Conservation (phyloP, 2,329 filamentous ascomycete genomes). For the Incumbomyces delicatus region DNA sequence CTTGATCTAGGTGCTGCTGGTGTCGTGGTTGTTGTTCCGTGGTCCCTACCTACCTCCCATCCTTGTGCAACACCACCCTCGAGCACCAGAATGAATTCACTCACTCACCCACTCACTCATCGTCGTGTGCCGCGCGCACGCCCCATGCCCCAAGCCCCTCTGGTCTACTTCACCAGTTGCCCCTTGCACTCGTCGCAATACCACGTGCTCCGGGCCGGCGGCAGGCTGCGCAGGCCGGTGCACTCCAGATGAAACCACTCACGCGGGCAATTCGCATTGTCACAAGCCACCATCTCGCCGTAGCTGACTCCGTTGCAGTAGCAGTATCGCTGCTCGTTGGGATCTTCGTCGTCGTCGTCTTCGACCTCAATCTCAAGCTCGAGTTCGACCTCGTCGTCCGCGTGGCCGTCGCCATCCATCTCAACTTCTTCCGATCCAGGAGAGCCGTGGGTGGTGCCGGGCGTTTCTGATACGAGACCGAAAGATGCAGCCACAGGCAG, state of each 20-base stretch:
- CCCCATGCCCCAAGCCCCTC: no score
- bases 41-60: no score
- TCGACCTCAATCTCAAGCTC: slow-evolving; percentile 7
- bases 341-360: slow-evolving; percentile 52
- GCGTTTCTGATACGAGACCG: slow-evolving; percentile 9
- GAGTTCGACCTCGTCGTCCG: slow-evolving; percentile 33
- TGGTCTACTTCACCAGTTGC: slow-evolving; percentile 30
- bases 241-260: slow-evolving; percentile 82
- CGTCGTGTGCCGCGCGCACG: no score
- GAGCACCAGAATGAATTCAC: no score
- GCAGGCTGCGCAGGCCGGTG: slow-evolving; percentile 67
- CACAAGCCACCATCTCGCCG: slow-evolving; percentile 76
- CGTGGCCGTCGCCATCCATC: slow-evolving; percentile 25
- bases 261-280: slow-evolving; percentile 59
- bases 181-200: slow-evolving; percentile 72
- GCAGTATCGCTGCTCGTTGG: slow-evolving; percentile 65
- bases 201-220: slow-evolving; percentile 67
- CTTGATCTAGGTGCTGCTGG: no score
- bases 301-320: slow-evolving; percentile 74
- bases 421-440: slow-evolving; percentile 19
- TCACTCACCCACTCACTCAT: no score
- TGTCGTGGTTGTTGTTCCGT: no score
- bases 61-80: no score
- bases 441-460: slow-evolving; percentile 9
- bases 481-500: background rate